These are phyloP conservation scores for Trichosporon sp. DNA, from an alignment of 1,284 basidiomycete genomes.

Conservation along the genomic window DNA sequence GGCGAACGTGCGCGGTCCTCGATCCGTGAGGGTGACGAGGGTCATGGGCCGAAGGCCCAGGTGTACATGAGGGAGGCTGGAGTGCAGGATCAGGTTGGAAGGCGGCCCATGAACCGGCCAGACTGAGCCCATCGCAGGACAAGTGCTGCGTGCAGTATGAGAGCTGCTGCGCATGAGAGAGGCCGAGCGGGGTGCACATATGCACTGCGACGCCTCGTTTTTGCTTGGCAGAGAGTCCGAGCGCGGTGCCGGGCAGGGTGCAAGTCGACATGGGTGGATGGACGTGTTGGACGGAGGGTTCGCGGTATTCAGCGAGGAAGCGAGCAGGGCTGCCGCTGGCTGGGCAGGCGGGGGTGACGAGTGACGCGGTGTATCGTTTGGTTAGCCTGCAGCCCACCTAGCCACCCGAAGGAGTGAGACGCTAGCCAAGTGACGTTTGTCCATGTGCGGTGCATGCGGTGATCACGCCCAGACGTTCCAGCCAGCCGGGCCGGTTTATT, in stretches of 20 bases:
- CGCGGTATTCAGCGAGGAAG: not conserved
- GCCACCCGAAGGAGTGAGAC: no score
- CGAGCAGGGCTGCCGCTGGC: not conserved
- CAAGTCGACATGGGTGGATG: not conserved
- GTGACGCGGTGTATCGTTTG: not conserved
- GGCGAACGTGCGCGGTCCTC: not conserved
- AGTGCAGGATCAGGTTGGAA: not conserved
- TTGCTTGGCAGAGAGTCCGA: not conserved
- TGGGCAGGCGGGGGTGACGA: not conserved
- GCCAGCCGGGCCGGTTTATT: not conserved
- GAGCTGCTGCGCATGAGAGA: not conserved
- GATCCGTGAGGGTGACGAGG: not conserved
- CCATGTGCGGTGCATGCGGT: not conserved
- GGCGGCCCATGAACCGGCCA: not conserved
- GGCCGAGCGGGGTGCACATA: not conserved
- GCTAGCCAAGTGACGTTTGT: not conserved
- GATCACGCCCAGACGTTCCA: not conserved
- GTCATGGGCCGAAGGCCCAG: not conserved
- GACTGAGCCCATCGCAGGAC: not conserved
- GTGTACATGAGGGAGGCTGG: not conserved
- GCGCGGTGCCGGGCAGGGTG: no score
- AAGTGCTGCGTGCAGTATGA: no score
- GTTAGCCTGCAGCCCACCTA: no score
- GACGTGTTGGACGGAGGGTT: not conserved
- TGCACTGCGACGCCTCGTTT: not conserved